Conservation (phyloP, 768 basidiomycete species). For the Lanmaoa rubissima region DNA sequence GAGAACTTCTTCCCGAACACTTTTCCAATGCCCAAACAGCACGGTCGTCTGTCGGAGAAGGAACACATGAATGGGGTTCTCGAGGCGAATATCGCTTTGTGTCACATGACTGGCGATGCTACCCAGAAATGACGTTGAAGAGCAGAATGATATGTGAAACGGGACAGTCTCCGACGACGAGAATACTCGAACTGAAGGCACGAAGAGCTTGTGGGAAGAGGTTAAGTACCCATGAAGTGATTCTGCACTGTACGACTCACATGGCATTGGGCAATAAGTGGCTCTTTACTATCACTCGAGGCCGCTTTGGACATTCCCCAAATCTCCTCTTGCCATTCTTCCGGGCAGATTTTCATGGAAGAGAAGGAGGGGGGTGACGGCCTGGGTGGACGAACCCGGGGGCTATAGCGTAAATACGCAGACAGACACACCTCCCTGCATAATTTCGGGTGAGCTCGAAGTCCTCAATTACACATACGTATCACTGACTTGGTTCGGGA, state of each 20-base stretch:
- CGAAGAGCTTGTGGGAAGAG: conserved; percentile 46
- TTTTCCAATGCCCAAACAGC: conserved; percentile 24
- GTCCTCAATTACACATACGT: not conserved
- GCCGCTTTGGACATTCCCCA: conserved; percentile 26
- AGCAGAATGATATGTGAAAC: conserved; percentile 63
- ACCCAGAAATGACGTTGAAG: conserved; percentile 39
- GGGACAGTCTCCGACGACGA: conserved; percentile 56
- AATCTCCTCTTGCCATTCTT: conserved; percentile 35
- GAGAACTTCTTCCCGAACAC: conserved; percentile 33
- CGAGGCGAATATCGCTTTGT: conserved; percentile 9
- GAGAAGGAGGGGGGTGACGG: conserved; percentile 26
- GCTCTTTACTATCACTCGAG: conserved; percentile 2
- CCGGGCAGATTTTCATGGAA: conserved; percentile 27
- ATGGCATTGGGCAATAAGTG: conserved; percentile 28
- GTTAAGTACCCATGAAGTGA: not conserved
- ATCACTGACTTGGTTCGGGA: conserved; percentile 21
- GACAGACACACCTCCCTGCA: conserved; percentile 24
- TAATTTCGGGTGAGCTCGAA: conserved; percentile 1
- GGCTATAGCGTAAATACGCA: conserved; percentile 27
- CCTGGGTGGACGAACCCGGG: conserved; percentile 32
- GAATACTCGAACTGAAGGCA: conserved; percentile 61
- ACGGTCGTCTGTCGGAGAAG: conserved; percentile 54
- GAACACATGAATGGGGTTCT: conserved; percentile 45
- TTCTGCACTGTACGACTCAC: conserved; percentile 16
- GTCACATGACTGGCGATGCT: conserved; percentile 8